Evolutionary conservation across 2,329 filamentous ascomycete species (phyloP).

Genomic region (Aspergillus transmontanensis): DNA sequence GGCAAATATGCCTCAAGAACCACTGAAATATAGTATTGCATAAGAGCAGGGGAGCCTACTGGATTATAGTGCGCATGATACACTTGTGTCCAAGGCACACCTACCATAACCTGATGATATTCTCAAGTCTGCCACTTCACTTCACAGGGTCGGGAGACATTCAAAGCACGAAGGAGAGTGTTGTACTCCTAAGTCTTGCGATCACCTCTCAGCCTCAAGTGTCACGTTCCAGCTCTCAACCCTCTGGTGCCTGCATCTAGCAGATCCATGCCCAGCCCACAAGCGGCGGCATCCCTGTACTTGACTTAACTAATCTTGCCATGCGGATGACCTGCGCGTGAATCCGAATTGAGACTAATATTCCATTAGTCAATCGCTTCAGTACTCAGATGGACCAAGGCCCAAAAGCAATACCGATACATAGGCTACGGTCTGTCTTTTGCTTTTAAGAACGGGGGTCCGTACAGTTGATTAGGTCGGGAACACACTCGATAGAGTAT

Average conservation of each 20-base stretch:
- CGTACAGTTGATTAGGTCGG: neutral
- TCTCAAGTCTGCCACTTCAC: neutral
- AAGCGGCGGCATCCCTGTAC: neutral
- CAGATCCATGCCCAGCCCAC: too few species aligned
- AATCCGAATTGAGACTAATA: too few species aligned
- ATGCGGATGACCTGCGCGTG: neutral
- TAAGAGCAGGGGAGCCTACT: neutral
- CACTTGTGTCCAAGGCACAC: neutral
- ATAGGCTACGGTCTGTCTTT: neutral
- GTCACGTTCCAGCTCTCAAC: neutral
- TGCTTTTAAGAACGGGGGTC: neutral
- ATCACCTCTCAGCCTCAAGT: neutral
- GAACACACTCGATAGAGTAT: neutral
- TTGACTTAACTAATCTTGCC: too few species aligned
- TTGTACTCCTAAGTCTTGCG: neutral
- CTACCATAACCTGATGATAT: accelerated
- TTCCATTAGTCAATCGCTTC: neutral
- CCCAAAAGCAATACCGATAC: neutral
- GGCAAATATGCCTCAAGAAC: accelerated
- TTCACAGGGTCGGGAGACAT: neutral
- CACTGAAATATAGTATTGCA: neutral
- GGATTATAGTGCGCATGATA: neutral
- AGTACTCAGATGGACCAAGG: neutral
- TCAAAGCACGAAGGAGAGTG: neutral
- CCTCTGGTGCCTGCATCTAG: neutral